Evolutionary conservation across 2,329 filamentous ascomycete species (phyloP).

Genomic region (Alternaria angustiovoidea): DNA sequence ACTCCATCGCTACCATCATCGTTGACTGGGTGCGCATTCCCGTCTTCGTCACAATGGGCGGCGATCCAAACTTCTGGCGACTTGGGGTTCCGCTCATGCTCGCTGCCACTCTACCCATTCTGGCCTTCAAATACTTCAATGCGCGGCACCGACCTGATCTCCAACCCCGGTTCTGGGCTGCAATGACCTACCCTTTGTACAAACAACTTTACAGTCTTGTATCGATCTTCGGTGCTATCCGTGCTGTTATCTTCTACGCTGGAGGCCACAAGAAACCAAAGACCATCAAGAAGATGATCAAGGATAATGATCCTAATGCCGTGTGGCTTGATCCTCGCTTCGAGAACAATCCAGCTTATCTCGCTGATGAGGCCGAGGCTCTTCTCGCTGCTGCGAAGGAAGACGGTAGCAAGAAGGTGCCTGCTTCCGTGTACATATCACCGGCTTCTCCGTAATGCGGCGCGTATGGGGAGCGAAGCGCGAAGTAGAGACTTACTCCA

Average conservation of each 20-base stretch:
- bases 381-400: background rate
- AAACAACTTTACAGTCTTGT: slow-evolving; percentile 27
- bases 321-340: slow-evolving; percentile 30
- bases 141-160: slow-evolving; percentile 24
- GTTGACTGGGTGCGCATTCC: slow-evolving; percentile 30
- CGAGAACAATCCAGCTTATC: slow-evolving; percentile 20
- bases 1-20: slow-evolving; percentile 24
- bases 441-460: background rate
- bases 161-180: slow-evolving; percentile 22
- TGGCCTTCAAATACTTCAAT: slow-evolving; percentile 22
- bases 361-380: slow-evolving; percentile 23
- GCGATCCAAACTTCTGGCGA: slow-evolving; percentile 21
- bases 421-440: slow-evolving; percentile 1
- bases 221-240: slow-evolving; percentile 23
- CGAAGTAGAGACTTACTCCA: background rate
- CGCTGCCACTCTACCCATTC: slow-evolving; percentile 17
- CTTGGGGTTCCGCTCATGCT: slow-evolving; percentile 21
- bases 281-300: slow-evolving; percentile 26
- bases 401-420: background rate
- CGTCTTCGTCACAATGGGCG: slow-evolving; percentile 21
- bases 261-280: slow-evolving; percentile 22
- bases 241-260: slow-evolving; percentile 19
- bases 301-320: slow-evolving; percentile 18
- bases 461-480: background rate
- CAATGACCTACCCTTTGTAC: slow-evolving; percentile 21